Evolutionary conservation across 129 eudicot genomes (phyloP).

Genomic region (Tanacetum coccineum): DNA sequence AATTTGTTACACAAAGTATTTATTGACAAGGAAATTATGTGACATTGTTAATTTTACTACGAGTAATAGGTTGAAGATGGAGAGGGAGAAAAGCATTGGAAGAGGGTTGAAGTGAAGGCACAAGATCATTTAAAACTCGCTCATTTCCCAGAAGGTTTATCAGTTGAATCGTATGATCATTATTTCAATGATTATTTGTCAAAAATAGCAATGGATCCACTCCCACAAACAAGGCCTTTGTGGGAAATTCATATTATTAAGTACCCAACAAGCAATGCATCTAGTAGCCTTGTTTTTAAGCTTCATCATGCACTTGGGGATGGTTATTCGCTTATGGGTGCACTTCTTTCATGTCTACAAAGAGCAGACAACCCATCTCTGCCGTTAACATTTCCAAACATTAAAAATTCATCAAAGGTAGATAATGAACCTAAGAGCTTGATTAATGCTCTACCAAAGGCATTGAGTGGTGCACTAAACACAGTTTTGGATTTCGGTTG

Average conservation of each 20-base stretch:
- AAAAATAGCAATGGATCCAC: slow-evolving; percentile 39
- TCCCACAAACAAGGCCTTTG: slow-evolving; percentile 45
- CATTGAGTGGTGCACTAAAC: slow-evolving; percentile 20
- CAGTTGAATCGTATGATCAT: slow-evolving; percentile 33
- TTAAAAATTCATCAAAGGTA: slow-evolving; percentile 17
- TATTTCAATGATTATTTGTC: slow-evolving; percentile 42
- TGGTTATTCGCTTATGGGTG: slow-evolving; percentile 71
- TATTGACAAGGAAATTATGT: background rate
- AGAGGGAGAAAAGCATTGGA: slow-evolving; percentile 53
- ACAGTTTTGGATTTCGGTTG: slow-evolving; percentile 55
- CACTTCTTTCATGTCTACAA: slow-evolving; percentile 62
- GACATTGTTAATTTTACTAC: background rate
- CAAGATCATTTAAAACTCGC: slow-evolving; percentile 50
- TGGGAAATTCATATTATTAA: slow-evolving; percentile 59
- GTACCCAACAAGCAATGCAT: slow-evolving; percentile 61
- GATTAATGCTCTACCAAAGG: slow-evolving; percentile 21
- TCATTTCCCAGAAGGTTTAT: slow-evolving; percentile 35
- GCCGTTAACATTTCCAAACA: slow-evolving; percentile 52
- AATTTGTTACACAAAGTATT: too few relatives aligned
- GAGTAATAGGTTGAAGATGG: slow-evolving; percentile 39
- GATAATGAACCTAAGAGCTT: slow-evolving; percentile 21
- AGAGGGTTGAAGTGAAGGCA: slow-evolving; percentile 47
- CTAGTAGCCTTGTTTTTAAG: slow-evolving; percentile 50
- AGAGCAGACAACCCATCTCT: slow-evolving; percentile 54
- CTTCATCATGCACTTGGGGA: slow-evolving; percentile 74